These are phyloP conservation scores for Nicotiana obtusifolia DNA, from an alignment of 257 asterid genomes.

Conservation along the genomic window DNA sequence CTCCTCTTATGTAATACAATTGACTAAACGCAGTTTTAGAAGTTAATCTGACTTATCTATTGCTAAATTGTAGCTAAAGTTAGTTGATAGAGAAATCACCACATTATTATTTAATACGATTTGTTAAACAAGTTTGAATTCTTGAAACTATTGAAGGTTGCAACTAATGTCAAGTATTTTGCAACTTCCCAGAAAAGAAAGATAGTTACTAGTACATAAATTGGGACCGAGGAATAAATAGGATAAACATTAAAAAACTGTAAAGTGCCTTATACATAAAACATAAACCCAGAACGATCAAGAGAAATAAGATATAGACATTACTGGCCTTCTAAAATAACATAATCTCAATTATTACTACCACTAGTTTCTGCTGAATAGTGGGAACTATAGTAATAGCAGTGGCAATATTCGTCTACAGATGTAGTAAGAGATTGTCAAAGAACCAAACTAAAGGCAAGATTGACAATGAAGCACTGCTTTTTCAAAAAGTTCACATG, in stretches of 20 bases:
- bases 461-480: neutral
- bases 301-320: too few species aligned
- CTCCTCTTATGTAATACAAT: neutral
- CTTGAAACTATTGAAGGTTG: neutral
- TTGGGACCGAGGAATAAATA: neutral
- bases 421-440: neutral
- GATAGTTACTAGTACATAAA: too few species aligned
- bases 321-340: neutral
- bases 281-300: too few species aligned
- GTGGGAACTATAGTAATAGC: neutral
- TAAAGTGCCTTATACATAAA: neutral
- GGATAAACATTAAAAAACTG: neutral
- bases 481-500: neutral
- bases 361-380: neutral
- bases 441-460: neutral
- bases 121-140: neutral
- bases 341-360: neutral
- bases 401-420: neutral
- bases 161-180: too few species aligned
- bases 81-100: neutral
- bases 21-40: neutral
- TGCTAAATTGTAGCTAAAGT: neutral
- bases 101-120: neutral
- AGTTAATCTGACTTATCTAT: neutral
- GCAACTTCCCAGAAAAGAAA: too few species aligned